Percentiles rank a stretch among this genome's conserved stretches.
These are phyloP conservation scores for Lolium rigidum DNA, from an alignment of 176 grass and related monocot genomes.

Conservation along the genomic window DNA sequence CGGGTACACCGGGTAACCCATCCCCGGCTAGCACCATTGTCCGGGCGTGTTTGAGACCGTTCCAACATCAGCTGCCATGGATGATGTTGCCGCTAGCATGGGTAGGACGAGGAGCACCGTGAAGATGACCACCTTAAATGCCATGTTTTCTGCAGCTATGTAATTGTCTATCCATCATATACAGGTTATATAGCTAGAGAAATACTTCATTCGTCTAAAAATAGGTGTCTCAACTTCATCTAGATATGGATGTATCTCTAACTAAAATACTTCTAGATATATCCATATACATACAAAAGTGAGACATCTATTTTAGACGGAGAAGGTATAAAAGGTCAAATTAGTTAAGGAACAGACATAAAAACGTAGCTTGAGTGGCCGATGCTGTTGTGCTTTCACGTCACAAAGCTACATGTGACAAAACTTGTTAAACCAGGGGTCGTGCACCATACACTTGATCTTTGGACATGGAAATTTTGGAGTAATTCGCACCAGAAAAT, in stretches of 20 bases:
- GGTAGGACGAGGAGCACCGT: neutral
- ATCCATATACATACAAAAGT: no score
- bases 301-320: no score
- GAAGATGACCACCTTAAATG: neutral
- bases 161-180: neutral
- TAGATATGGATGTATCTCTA: no score
- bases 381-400: neutral
- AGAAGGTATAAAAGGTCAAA: no score
- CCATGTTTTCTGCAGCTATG: neutral
- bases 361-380: neutral
- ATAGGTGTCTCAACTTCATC: no score
- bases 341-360: neutral
- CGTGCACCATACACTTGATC: neutral
- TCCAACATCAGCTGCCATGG: neutral
- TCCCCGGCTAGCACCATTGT: neutral
- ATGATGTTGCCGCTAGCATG: neutral
- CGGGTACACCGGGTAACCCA: neutral
- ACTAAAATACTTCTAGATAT: no score
- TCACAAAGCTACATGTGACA: neutral
- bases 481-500: neutral
- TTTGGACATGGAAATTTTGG: neutral
- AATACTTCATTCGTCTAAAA: no score
- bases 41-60: neutral
- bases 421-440: neutral
- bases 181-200: neutral